A percentile compares a stretch with the other conserved stretches of the same genome.
Conservation (phyloP, 1,284 basidiomycete genomes). For the Mycosarcoma mackinlayi region DNA sequence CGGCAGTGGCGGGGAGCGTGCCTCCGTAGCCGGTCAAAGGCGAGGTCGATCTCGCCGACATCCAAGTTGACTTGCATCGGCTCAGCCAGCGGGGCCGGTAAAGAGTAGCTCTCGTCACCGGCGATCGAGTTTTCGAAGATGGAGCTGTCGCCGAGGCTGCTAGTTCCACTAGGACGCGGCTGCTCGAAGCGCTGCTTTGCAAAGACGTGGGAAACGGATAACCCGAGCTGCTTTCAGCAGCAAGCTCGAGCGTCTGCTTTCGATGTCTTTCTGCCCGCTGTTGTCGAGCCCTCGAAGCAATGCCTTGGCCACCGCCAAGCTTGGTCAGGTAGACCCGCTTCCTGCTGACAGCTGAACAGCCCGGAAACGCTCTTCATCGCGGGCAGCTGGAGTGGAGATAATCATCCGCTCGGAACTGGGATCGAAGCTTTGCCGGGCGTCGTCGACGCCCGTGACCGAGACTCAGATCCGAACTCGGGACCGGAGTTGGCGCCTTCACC, state of each 20-base stretch:
- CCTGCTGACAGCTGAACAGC: slow-evolving; percentile 38
- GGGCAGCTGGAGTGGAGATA: slow-evolving; percentile 22
- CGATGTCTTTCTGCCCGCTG: slow-evolving; percentile 34
- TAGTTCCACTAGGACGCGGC: slow-evolving; percentile 25
- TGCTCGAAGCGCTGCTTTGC: slow-evolving; percentile 23
- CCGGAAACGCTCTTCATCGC: slow-evolving; percentile 30
- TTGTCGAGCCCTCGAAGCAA: slow-evolving; percentile 38
- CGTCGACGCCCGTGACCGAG: slow-evolving; percentile 26
- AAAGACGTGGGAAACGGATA: slow-evolving; percentile 34
- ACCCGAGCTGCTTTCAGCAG: slow-evolving; percentile 11
- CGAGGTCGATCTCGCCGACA: slow-evolving; percentile 14
- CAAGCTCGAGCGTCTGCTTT: slow-evolving; percentile 44
- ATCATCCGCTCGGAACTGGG: slow-evolving; percentile 10
- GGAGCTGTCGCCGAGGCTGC: slow-evolving; percentile 34
- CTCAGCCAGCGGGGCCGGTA: slow-evolving; percentile 17
- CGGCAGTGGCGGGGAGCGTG: slow-evolving; percentile 28
- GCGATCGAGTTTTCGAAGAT: slow-evolving; percentile 43
- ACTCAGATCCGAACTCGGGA: slow-evolving; percentile 19
- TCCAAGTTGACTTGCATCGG: neutral
- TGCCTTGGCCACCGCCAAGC: slow-evolving; percentile 25
- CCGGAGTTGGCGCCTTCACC: slow-evolving; percentile 19
- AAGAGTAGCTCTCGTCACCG: slow-evolving; percentile 51
- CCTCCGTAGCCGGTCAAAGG: slow-evolving; percentile 30
- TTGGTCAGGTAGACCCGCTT: slow-evolving; percentile 26
- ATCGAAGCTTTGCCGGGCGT: slow-evolving; percentile 16